Evolutionary conservation across 768 basidiomycete genomes (phyloP).

Genomic region (Leucocoprinus birnbaumii): DNA sequence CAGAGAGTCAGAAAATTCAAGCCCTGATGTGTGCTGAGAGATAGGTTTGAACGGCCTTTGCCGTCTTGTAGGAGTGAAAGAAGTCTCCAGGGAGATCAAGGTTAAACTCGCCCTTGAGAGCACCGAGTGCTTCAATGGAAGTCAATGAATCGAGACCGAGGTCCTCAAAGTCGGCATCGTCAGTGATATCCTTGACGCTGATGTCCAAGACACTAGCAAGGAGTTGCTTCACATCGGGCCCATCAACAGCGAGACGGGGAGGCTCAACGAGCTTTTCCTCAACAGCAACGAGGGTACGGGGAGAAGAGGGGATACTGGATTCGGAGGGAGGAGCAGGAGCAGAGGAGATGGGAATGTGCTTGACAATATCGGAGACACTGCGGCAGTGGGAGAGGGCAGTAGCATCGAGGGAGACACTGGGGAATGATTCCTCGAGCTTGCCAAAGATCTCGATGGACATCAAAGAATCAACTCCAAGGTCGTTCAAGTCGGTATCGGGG

Average conservation of each 20-base stretch:
- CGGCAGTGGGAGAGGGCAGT: conserved; percentile 5
- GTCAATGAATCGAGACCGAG: conserved; percentile 66
- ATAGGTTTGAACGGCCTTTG: conserved; percentile 35
- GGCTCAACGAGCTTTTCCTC: conserved; percentile 28
- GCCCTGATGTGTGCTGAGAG: conserved; percentile 13
- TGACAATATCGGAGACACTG: conserved; percentile 10
- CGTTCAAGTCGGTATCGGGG: conserved; percentile 3
- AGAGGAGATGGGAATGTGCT: background rate
- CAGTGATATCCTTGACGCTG: conserved; percentile 32
- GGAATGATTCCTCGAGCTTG: conserved; percentile 12
- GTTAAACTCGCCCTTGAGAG: conserved; percentile 38
- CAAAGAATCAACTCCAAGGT: conserved; percentile 13
- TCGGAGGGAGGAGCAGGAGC: background rate
- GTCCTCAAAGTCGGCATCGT: conserved; percentile 41
- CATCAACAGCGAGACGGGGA: conserved; percentile 19
- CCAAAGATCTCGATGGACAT: conserved; percentile 14
- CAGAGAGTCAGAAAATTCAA: conserved; percentile 2
- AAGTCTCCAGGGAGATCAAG: conserved; percentile 42
- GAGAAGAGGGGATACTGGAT: conserved; percentile 26
- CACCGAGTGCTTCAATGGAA: conserved; percentile 57
- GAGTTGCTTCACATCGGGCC: conserved; percentile 30
- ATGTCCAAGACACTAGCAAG: conserved; percentile 49
- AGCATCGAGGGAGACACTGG: conserved; percentile 1
- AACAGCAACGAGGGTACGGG: conserved; percentile 34
- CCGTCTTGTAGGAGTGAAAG: conserved; percentile 38